Conservation (phyloP, 2,329 filamentous ascomycete species). For the Phialophora tarda region DNA sequence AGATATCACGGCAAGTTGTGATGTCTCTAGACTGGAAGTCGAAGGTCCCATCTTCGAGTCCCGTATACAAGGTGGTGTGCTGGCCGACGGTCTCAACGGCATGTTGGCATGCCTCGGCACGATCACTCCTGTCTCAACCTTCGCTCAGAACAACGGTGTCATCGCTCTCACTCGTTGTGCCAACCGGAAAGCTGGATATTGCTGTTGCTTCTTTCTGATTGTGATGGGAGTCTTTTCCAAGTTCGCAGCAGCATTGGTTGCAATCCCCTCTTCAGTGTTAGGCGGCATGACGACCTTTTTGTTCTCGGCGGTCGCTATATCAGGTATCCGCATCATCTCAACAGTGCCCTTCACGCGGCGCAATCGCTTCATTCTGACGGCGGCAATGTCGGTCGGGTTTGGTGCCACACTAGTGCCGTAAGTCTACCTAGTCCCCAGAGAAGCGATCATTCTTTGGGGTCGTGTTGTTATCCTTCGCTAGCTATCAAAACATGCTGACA, state of each 20-base stretch:
- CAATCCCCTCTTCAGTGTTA: conserved; percentile 62
- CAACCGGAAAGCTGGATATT: conserved; percentile 71
- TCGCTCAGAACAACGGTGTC: conserved; percentile 72
- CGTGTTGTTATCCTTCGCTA: neutral
- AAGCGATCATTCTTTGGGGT: neutral
- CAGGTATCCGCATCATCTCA: conserved; percentile 69
- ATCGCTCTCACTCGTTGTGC: conserved; percentile 71
- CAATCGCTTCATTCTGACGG: conserved; percentile 70
- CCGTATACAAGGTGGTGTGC: conserved; percentile 70
- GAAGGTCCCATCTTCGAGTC: conserved; percentile 68
- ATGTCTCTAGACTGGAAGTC: conserved; percentile 68
- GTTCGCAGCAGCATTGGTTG: conserved; percentile 70
- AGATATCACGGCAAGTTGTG: conserved; percentile 71
- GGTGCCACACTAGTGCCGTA: conserved; percentile 52
- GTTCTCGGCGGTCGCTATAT: conserved; percentile 69
- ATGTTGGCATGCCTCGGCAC: conserved; percentile 68
- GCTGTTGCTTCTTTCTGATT: conserved; percentile 67
- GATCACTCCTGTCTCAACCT: conserved; percentile 70
- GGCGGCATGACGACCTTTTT: conserved; percentile 66
- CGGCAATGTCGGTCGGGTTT: conserved; percentile 65
- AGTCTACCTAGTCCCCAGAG: neutral
- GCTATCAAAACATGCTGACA: neutral
- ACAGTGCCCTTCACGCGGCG: conserved; percentile 67
- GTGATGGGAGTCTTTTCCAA: conserved; percentile 74
- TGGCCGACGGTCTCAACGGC: conserved; percentile 71